Conservation (phyloP, 257 asterid species). For the Fraxinus anomala region DNA sequence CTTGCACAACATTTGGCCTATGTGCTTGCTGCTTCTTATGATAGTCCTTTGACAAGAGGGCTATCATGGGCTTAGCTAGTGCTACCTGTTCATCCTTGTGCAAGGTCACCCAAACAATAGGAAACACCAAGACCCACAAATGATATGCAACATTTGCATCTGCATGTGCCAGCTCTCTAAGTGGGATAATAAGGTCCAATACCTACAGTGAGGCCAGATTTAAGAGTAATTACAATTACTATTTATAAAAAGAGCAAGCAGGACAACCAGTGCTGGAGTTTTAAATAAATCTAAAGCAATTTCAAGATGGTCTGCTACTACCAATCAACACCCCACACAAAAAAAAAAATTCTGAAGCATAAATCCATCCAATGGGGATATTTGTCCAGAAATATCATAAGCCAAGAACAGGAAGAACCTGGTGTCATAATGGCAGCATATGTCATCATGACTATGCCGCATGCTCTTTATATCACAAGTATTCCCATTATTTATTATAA, state of each 20-base stretch:
- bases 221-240: constrained; percentile 17
- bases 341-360: constrained; percentile 1
- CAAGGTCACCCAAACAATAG: constrained; percentile 98
- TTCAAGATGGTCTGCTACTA: constrained; percentile 8
- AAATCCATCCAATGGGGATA: neutral
- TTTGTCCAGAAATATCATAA: constrained; percentile 13
- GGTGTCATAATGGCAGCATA: constrained; percentile 12
- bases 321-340: neutral
- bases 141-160: constrained; percentile 96
- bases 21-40: constrained; percentile 94
- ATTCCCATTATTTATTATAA: neutral
- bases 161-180: constrained; percentile 90
- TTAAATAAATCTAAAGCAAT: neutral
- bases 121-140: constrained; percentile 97
- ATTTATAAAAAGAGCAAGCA: constrained; percentile 17
- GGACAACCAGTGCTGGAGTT: neutral
- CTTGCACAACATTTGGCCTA: constrained; percentile 98
- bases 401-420: constrained; percentile 7
- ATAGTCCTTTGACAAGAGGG: constrained; percentile 90
- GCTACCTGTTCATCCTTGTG: constrained; percentile 95
- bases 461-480: constrained; percentile 18
- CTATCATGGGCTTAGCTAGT: constrained; percentile 96
- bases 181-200: constrained; percentile 87
- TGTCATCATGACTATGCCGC: constrained; percentile 2
- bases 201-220: constrained; percentile 51